Conservation (phyloP, 345 rosid genomes). For the Salix suchowensis region DNA sequence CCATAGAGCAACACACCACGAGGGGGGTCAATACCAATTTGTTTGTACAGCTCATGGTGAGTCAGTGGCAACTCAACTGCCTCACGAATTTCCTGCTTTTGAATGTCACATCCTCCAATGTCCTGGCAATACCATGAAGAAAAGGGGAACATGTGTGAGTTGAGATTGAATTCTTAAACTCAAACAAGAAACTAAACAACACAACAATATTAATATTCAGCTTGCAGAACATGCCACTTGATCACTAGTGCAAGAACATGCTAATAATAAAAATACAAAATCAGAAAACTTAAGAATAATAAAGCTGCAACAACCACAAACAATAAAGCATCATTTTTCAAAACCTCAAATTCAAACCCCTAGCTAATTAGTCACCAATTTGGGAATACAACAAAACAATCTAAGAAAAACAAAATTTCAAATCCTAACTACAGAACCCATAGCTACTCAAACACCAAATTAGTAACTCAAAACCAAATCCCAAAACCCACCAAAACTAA, state of each 20-base stretch:
- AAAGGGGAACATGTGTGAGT: background rate
- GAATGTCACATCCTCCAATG: slow-evolving; percentile 98
- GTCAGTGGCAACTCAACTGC: slow-evolving; percentile 96
- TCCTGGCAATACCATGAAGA: slow-evolving; percentile 40
- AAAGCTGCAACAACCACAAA: background rate
- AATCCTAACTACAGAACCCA: background rate
- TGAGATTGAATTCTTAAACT: background rate
- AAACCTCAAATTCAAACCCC: background rate
- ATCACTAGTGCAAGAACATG: background rate
- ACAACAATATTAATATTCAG: background rate
- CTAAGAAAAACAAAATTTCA: too few relatives aligned
- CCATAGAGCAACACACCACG: slow-evolving; percentile 97
- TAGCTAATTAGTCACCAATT: background rate
- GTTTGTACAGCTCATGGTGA: slow-evolving; percentile 90
- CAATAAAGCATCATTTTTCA: too few relatives aligned
- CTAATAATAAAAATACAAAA: background rate
- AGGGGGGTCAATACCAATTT: slow-evolving; percentile 96
- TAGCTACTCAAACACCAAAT: background rate
- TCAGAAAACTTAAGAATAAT: background rate
- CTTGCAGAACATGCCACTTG: background rate
- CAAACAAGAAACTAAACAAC: background rate
- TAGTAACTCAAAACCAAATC: background rate
- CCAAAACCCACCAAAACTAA: background rate
- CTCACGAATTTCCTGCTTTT: slow-evolving; percentile 99
- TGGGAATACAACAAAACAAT: background rate